Evolutionary conservation across 2,329 filamentous ascomycete genomes (phyloP), one percentile per base, ranked within the genome.

Genomic region (Hypoxylon sp.): DNA sequence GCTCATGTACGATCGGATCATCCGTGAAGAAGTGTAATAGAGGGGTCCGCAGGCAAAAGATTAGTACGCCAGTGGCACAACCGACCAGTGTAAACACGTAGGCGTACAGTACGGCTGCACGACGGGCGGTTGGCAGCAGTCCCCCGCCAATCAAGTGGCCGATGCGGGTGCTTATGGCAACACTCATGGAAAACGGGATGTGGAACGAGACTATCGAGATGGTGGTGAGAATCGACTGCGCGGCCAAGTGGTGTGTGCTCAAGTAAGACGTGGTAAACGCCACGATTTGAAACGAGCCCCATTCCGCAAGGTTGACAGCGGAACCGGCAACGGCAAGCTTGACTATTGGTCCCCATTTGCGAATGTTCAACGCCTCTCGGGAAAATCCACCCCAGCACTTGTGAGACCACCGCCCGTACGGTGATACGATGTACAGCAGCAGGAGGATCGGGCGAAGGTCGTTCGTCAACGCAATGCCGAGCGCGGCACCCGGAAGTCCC

Each of bases 401-500:
- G 29, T 66, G 69, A 6, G 68, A 69, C 66, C 66, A 69, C 21
- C 71, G 68, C 4, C 74, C 75, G 0, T 55, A 62, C 5, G 75
- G 62, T 48, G 75, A 71, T 44, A 73, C 67, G 16, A 74, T 69
- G 51, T 81, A 81, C 1, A 73, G 21, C 13, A 78, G 67, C 1
- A 82, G 70, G 2, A 81, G 63, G 0, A 78, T 20, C 0, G 77
- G 76, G 1, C 78, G 73, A 2, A 81, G 66, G 26, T 76, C 72
- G 44, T 81, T 78, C 9, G 76, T 75, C 0, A 79, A 52, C 0
- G 78, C 78, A 2, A 73, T 73, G 8, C 77, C 77, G 1, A 81
- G 64, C 0, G 80, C 77, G 0, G 80, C 78, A 2, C 80, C 80
- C 1, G 73, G 71, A 4, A 82, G 74, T 0, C 78, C 75, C 72